Base-by-base conservation (phyloP, 768 basidiomycete species). In the Hydnomerulius pinastri region DNA sequence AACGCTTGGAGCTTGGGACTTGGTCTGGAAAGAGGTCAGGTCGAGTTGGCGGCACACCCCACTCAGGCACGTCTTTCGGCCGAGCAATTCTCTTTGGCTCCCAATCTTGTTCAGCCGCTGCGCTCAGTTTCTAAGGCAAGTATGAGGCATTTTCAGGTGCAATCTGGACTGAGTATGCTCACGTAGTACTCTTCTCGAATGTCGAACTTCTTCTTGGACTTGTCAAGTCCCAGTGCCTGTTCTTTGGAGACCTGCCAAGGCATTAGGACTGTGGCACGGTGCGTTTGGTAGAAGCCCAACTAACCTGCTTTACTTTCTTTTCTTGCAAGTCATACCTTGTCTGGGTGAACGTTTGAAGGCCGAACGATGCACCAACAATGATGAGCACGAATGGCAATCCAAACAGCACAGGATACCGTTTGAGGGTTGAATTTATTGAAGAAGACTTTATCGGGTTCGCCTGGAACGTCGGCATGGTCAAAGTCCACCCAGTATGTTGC, bases 141-240 rank as follows among this genome's bases (percentile, higher is more conserved):
- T 39, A 30, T 25, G 28, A 33, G 36, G 24, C 21, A 15, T 2
- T 9, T 12, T 21, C 15, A 3, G 20, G 37, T 5, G 20, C 46
- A 15, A 28, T 11, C 48, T 44, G 39, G 13, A 11, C 23, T 15
- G 2, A 20, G 21, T 18, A 50, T 45, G 84, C 92, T 71, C 71
- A 97, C 95, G 64, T 87, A 98, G 69, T 98, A 99, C 64, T 97
- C 95, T 66, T 98, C 96, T 46, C 92, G 76, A 15, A 97, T 89
- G 69, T 98, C 95, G 51, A 97, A 85, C 73, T 83, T 88, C 72
- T 86, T 87, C 70, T 86, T 77, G 47, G 73, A 73, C 63, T 77
- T 81, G 54, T 85, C 77, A 59, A 94, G 73, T 9, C 83, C 79
- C 18, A 95, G 75, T 54, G 90, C 87, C 57, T 94, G 83, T 64